phyloP scores from a whole-genome alignment of 805 yeast species.

The Saccharomycopsis selenospora region DNA sequence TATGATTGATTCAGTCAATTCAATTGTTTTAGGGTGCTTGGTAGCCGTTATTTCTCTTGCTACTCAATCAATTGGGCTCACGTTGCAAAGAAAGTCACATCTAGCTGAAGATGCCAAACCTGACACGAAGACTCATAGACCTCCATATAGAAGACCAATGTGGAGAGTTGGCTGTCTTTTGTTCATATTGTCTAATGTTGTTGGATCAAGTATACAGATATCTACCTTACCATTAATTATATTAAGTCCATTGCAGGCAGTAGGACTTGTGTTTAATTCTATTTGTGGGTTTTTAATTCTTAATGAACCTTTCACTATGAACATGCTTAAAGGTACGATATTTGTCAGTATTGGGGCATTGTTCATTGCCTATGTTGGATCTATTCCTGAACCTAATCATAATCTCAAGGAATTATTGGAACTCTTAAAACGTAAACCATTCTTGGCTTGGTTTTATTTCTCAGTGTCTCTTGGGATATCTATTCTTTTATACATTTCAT shows the following conservation, averaged over 20 bases:
- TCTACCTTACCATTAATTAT: conserved; percentile 77
- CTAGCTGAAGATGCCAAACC: conserved; percentile 35
- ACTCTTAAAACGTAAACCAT: conserved; percentile 38
- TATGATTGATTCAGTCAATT: conserved; percentile 2
- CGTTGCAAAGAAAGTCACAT: conserved; percentile 76
- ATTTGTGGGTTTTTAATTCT: conserved; percentile 61
- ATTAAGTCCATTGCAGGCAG: conserved; percentile 75
- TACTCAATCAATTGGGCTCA: conserved; percentile 72
- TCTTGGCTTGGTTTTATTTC: conserved; percentile 49
- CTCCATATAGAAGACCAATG: conserved; percentile 36
- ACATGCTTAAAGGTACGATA: conserved; percentile 56
- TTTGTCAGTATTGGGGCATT: conserved; percentile 69
- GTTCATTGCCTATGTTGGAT: conserved; percentile 68
- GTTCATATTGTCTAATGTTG: conserved; percentile 64
- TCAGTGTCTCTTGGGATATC: conserved; percentile 8
- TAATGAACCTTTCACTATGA: conserved; percentile 56
- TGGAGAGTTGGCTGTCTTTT: conserved; percentile 73
- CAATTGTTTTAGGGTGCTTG: conserved; percentile 43
- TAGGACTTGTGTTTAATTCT: conserved; percentile 83
- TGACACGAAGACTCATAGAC: conserved; percentile 22
- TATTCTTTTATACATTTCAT: conserved; percentile 10
- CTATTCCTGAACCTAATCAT: conserved; percentile 46
- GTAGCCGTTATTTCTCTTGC: conserved; percentile 74
- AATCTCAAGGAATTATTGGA: conserved; percentile 39
- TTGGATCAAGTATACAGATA: conserved; percentile 79